phyloP scores from a whole-genome alignment of 2,329 filamentous ascomycete genomes.

The Epichloe typhina region DNA sequence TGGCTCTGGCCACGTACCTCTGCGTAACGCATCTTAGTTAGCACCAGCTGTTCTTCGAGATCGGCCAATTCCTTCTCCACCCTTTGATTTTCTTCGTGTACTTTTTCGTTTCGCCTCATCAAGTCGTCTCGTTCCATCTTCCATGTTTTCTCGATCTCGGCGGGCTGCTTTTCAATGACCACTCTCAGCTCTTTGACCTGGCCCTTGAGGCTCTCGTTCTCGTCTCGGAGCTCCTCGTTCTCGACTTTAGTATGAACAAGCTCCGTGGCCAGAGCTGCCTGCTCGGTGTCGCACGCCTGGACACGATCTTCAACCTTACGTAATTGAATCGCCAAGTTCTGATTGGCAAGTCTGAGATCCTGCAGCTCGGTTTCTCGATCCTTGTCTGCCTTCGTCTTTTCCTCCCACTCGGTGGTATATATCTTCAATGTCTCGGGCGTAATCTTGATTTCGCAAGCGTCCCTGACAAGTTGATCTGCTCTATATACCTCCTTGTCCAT shows the following conservation, averaged over 20 bases:
- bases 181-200: constrained; percentile 76
- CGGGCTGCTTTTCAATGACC: constrained; percentile 80
- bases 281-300: constrained; percentile 79
- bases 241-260: constrained; percentile 86
- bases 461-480: constrained; percentile 82
- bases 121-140: constrained; percentile 79
- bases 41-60: constrained; percentile 83
- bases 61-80: constrained; percentile 84
- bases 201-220: constrained; percentile 75
- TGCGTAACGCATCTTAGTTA: constrained; percentile 88
- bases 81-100: constrained; percentile 82
- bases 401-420: constrained; percentile 85
- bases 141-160: constrained; percentile 72
- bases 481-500: constrained; percentile 93
- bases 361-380: constrained; percentile 75
- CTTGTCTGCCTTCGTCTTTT: constrained; percentile 70
- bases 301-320: constrained; percentile 77
- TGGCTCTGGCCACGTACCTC: constrained; percentile 51
- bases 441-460: constrained; percentile 80
- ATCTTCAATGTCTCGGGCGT: constrained; percentile 67
- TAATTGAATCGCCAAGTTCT: constrained; percentile 59
- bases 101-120: constrained; percentile 83
- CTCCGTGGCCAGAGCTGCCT: constrained; percentile 81
- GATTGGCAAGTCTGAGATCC: constrained; percentile 52
- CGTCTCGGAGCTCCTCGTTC: constrained; percentile 77